Percentiles rank a stretch among this genome's conserved stretches.
Conservation (phyloP, 1,284 basidiomycete species). For the Tilletia setariae region DNA sequence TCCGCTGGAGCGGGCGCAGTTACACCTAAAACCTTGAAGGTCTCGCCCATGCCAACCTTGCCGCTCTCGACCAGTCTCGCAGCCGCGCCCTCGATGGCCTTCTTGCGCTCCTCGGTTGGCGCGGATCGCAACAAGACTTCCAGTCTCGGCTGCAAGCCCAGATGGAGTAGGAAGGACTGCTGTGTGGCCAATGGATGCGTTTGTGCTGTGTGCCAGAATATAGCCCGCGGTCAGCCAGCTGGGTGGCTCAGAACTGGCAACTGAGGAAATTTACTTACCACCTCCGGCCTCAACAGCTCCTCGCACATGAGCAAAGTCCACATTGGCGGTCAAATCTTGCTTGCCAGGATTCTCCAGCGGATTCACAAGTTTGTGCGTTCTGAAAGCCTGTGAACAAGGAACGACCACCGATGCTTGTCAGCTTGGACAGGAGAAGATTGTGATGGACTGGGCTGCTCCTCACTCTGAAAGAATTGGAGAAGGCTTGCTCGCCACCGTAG, state of each 20-base stretch:
- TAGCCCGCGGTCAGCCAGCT: no score
- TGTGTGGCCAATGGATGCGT: slow-evolving; percentile 56
- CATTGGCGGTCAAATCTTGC: slow-evolving; percentile 89
- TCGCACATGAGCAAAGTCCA: slow-evolving; percentile 84
- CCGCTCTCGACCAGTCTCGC: slow-evolving; percentile 60
- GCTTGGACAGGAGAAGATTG: not conserved
- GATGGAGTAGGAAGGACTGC: slow-evolving; percentile 63
- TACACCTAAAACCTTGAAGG: slow-evolving; percentile 62
- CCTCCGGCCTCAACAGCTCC: slow-evolving; percentile 63
- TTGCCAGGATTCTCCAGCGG: slow-evolving; percentile 80
- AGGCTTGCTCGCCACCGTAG: slow-evolving; percentile 75
- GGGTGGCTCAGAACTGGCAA: no score
- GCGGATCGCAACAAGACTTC: slow-evolving; percentile 60
- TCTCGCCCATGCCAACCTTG: slow-evolving; percentile 60
- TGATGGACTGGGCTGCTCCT: not conserved
- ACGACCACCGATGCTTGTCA: no score
- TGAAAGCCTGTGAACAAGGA: slow-evolving; percentile 71
- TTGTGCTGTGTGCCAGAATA: slow-evolving; percentile 17
- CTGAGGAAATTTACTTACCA: no score
- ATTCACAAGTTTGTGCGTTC: slow-evolving; percentile 78
- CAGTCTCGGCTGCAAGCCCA: slow-evolving; percentile 66
- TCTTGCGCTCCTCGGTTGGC: slow-evolving; percentile 58
- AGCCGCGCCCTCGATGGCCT: slow-evolving; percentile 58
- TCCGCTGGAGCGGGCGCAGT: not conserved
- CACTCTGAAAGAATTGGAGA: slow-evolving; percentile 76